These are phyloP conservation scores for Xylaria arbuscula DNA, from an alignment of 2,329 filamentous ascomycete genomes.

Conservation along the genomic window DNA sequence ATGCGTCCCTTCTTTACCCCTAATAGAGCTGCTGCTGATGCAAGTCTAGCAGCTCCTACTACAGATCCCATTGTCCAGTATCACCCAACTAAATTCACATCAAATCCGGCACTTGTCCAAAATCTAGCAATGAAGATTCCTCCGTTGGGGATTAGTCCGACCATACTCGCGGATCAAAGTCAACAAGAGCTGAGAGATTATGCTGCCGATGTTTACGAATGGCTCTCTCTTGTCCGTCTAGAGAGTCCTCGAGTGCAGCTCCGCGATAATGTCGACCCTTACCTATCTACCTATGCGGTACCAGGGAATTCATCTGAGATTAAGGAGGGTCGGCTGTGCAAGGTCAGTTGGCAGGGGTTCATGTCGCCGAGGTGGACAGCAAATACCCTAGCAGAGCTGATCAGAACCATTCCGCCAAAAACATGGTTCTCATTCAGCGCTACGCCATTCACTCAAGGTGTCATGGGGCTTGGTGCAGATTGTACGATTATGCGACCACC, in stretches of 20 bases:
- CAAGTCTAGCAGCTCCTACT: constrained; percentile 55
- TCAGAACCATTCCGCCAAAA: constrained; percentile 57
- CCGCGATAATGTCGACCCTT: constrained; percentile 72
- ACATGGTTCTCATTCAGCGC: constrained; percentile 68
- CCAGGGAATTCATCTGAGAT: constrained; percentile 55
- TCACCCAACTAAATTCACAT: constrained; percentile 57
- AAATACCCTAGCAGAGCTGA: constrained; percentile 58
- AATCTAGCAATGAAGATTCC: constrained; percentile 49
- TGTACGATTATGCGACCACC: constrained; percentile 65
- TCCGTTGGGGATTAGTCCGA: constrained; percentile 48
- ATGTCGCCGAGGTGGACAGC: constrained; percentile 65
- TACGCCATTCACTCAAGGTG: constrained; percentile 61
- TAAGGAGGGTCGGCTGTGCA: constrained; percentile 56
- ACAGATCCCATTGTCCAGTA: constrained; percentile 62
- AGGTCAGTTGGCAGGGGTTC: constrained; percentile 70
- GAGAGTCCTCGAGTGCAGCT: constrained; percentile 70
- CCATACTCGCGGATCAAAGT: constrained; percentile 52
- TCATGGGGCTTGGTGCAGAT: constrained; percentile 60
- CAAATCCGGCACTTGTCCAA: constrained; percentile 49
- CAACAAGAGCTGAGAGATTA: constrained; percentile 69
- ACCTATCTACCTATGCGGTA: constrained; percentile 74
- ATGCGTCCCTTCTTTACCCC: constrained; percentile 38
- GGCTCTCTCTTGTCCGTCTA: constrained; percentile 75
- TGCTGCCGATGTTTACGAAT: constrained; percentile 75
- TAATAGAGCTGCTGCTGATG: constrained; percentile 26